Conservation (phyloP, 805 yeast species). For the Candida insectorum region DNA sequence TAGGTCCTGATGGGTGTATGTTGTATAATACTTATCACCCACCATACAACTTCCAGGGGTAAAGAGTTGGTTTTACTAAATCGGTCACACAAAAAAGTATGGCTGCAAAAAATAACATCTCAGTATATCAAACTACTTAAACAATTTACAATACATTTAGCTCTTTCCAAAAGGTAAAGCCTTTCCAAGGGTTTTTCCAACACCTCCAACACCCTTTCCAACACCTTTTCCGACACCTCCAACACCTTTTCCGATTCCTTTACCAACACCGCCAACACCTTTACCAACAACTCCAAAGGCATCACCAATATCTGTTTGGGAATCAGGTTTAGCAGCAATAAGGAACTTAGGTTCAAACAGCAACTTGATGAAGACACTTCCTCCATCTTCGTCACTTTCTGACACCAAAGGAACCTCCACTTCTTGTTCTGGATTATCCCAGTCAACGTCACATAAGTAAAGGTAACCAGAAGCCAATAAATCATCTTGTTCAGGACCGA, state of each 20-base stretch:
- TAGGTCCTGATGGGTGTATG: too few relatives aligned
- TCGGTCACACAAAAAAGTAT: background rate
- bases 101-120: background rate
- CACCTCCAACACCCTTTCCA: constrained; percentile 34
- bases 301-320: constrained; percentile 17
- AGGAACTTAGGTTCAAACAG: constrained; percentile 72
- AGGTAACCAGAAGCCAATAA: constrained; percentile 63
- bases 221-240: constrained; percentile 41
- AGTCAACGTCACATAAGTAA: constrained; percentile 44
- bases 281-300: constrained; percentile 46
- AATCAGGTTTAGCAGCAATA: constrained; percentile 35
- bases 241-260: constrained; percentile 39
- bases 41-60: too few relatives aligned
- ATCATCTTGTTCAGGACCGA: constrained; percentile 86
- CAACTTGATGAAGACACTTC: constrained; percentile 57
- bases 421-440: constrained; percentile 48
- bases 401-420: constrained; percentile 51
- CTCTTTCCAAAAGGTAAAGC: constrained; percentile 33
- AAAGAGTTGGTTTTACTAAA: background rate
- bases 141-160: constrained; percentile 1
- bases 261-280: constrained; percentile 38
- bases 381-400: constrained; percentile 55
- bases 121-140: background rate
- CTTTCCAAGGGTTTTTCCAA: constrained; percentile 30
- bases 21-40: too few relatives aligned